Evolutionary conservation across 2,329 filamentous ascomycete species (phyloP).

Genomic region (Mycosphaerella arachidis): DNA sequence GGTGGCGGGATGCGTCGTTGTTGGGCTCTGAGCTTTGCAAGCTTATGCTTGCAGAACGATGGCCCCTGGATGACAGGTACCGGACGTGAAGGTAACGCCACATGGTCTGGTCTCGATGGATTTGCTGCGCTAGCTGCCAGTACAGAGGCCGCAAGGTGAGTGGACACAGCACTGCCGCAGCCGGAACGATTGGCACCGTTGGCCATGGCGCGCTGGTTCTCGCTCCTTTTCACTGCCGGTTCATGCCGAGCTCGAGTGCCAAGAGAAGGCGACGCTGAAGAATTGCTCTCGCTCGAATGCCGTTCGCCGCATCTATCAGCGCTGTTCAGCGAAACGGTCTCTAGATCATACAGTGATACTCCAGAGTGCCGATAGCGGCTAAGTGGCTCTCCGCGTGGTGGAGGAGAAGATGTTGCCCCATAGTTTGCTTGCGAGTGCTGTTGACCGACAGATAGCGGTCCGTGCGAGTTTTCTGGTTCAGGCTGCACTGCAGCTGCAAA

Average conservation of each 20-base stretch:
- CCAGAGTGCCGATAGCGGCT: background rate
- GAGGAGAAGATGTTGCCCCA: background rate
- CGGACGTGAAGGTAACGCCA: background rate
- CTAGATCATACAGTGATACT: background rate
- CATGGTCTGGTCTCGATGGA: background rate
- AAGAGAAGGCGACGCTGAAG: background rate
- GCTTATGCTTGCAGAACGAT: conserved; percentile 14
- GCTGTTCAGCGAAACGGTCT: background rate
- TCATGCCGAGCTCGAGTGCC: background rate
- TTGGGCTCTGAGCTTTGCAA: conserved; percentile 4
- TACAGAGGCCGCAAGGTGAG: background rate
- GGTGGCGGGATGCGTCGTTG: background rate
- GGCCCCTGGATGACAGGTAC: background rate
- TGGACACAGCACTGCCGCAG: background rate
- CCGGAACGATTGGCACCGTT: background rate
- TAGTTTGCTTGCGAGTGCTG: background rate
- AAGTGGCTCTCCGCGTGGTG: background rate
- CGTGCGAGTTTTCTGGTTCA: background rate
- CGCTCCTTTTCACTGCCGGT: background rate
- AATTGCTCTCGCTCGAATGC: background rate
- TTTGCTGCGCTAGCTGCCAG: background rate
- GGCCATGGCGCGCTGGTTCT: background rate
- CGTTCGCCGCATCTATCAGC: background rate
- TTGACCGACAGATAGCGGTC: background rate
- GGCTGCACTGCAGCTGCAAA: background rate